Evolutionary conservation across 1,139 yeast genomes (phyloP).

Genomic region (Magnusiomyces clavatus): DNA sequence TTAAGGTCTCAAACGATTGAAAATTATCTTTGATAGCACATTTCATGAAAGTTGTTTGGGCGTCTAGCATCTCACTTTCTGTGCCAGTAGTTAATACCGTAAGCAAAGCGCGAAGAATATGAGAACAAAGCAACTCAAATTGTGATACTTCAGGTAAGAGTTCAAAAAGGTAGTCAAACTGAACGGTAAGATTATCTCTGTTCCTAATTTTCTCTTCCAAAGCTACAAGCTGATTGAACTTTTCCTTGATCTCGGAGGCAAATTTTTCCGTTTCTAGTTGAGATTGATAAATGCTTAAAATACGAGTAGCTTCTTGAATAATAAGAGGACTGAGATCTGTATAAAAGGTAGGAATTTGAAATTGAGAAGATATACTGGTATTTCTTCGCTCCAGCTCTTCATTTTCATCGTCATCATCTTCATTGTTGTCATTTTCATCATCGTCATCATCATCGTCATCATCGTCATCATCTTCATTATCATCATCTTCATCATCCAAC

Average conservation of each 20-base stretch:
- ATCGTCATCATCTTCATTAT: conserved; percentile 15
- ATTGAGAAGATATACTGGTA: conserved; percentile 21
- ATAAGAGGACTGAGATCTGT: conserved; percentile 14
- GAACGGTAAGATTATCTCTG: conserved; percentile 21
- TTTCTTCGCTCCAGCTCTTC: conserved; percentile 20
- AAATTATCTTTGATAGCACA: conserved; percentile 36
- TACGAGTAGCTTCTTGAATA: conserved; percentile 14
- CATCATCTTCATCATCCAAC: neutral
- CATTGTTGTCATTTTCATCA: neutral
- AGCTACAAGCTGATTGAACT: conserved; percentile 4
- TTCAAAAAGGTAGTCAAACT: conserved; percentile 25
- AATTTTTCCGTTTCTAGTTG: conserved; percentile 1
- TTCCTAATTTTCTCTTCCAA: conserved; percentile 12
- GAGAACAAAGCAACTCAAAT: conserved; percentile 68
- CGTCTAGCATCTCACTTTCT: conserved; percentile 20
- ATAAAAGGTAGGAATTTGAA: conserved; percentile 16
- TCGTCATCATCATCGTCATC: conserved; percentile 15
- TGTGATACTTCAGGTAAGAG: conserved; percentile 47
- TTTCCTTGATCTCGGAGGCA: conserved; percentile 9
- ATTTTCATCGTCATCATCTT: conserved; percentile 12
- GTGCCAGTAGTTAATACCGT: conserved; percentile 34
- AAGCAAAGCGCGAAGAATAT: conserved; percentile 47
- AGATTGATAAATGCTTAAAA: conserved; percentile 6
- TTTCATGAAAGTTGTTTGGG: conserved; percentile 39
- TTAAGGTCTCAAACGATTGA: conserved; percentile 36